phyloP scores from a whole-genome alignment of 805 yeast genomes.

The Maudiozyma pseudohumilis region DNA sequence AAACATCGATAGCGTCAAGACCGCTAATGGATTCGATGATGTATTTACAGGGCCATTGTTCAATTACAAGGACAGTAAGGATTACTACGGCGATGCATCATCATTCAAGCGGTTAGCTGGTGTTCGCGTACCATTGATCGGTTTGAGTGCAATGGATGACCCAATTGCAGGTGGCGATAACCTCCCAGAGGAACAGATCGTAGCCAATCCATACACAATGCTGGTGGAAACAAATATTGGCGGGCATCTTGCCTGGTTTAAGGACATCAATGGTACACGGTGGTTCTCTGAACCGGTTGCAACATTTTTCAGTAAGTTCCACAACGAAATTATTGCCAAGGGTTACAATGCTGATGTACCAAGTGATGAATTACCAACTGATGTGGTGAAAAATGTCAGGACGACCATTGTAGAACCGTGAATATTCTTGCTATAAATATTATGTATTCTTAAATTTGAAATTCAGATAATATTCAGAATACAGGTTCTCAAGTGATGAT shows the following conservation, averaged over 20 bases:
- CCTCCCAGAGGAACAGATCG: slow-evolving; percentile 44
- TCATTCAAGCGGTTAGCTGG: slow-evolving; percentile 41
- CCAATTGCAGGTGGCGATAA: slow-evolving; percentile 50
- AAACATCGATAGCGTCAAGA: slow-evolving; percentile 22
- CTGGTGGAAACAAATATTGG: slow-evolving; percentile 57
- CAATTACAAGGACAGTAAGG: slow-evolving; percentile 53
- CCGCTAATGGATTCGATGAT: slow-evolving; percentile 52
- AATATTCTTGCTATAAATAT: too few relatives aligned
- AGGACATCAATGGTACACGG: slow-evolving; percentile 42
- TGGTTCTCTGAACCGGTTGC: slow-evolving; percentile 55
- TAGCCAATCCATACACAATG: slow-evolving; percentile 48
- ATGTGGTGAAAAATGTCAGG: slow-evolving; percentile 10
- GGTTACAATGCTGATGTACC: slow-evolving; percentile 11
- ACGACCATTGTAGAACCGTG: slow-evolving; percentile 9
- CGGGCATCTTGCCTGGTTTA: slow-evolving; percentile 77
- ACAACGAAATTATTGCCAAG: slow-evolving; percentile 23
- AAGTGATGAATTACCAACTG: slow-evolving; percentile 10
- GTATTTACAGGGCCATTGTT: slow-evolving; percentile 53
- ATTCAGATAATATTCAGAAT: too few relatives aligned
- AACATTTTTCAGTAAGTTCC: slow-evolving; percentile 32
- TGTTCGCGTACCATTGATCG: slow-evolving; percentile 53
- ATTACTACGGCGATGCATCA: slow-evolving; percentile 57
- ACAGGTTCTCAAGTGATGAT: too few relatives aligned
- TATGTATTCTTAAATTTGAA: too few relatives aligned
- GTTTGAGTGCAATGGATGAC: slow-evolving; percentile 61